Conservation (phyloP, 1,284 basidiomycete genomes). For the Xerocomus nothofagi region DNA sequence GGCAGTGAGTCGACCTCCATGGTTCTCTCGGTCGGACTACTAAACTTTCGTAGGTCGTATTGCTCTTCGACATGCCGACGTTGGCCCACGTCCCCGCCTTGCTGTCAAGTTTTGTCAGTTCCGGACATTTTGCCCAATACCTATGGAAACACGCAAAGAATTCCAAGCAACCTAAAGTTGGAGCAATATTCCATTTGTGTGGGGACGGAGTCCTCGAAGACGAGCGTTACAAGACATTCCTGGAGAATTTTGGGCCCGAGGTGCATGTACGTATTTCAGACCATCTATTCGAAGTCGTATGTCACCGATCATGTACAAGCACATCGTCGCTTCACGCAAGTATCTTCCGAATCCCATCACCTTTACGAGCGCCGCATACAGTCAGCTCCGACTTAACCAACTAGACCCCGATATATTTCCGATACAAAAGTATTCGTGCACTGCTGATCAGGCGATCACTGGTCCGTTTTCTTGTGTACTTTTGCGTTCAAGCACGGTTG, state of each 20-base stretch:
- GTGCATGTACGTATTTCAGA: conserved; percentile 51
- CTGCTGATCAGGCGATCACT: conserved; percentile 41
- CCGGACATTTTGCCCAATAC: conserved; percentile 51
- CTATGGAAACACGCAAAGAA: conserved; percentile 44
- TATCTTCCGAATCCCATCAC: conserved; percentile 66
- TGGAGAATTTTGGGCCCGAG: conserved; percentile 58
- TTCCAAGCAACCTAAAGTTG: conserved; percentile 48
- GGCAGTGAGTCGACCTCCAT: conserved; percentile 38
- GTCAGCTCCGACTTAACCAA: conserved; percentile 69
- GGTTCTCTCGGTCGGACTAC: background rate
- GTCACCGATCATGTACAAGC: conserved; percentile 42
- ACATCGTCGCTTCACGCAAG: conserved; percentile 64
- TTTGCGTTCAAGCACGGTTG: background rate
- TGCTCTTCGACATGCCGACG: conserved; percentile 64
- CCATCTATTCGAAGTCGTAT: background rate
- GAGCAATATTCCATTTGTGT: conserved; percentile 65
- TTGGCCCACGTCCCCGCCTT: conserved; percentile 61
- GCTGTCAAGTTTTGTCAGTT: conserved; percentile 49
- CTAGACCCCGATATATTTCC: conserved; percentile 78
- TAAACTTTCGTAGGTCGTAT: conserved; percentile 44
- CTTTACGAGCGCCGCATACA: conserved; percentile 74
- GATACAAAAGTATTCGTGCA: conserved; percentile 55
- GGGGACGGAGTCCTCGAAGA: conserved; percentile 71
- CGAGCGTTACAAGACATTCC: conserved; percentile 68
- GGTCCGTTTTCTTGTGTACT: conserved; percentile 36